These are phyloP conservation scores for Lycium barbarum DNA, from an alignment of 257 asterid species.

Conservation along the genomic window DNA sequence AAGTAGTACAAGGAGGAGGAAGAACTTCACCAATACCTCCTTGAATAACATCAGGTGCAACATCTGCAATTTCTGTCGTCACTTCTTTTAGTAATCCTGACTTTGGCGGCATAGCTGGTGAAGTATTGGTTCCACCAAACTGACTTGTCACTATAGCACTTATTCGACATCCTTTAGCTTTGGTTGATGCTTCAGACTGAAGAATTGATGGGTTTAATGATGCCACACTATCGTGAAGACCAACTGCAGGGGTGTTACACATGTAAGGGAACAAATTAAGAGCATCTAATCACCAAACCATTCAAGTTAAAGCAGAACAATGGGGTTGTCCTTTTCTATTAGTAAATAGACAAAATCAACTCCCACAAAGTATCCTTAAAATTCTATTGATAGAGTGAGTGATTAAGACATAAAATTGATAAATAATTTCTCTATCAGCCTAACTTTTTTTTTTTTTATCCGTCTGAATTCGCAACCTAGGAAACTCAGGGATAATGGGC, in stretches of 20 bases:
- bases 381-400: too few species aligned
- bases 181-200: neutral
- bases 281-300: too few species aligned
- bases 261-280: neutral
- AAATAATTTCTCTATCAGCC: too few species aligned
- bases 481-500: neutral
- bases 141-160: neutral
- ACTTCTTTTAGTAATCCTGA: neutral
- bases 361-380: too few species aligned
- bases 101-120: neutral
- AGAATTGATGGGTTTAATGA: neutral
- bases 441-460: too few species aligned
- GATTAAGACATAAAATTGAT: too few species aligned
- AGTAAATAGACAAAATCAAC: too few species aligned
- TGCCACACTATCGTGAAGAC: neutral
- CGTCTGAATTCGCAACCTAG: too few species aligned
- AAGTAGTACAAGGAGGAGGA: too few species aligned
- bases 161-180: neutral
- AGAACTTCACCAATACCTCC: neutral
- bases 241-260: neutral
- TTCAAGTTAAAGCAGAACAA: too few species aligned
- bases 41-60: too few species aligned
- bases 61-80: neutral
- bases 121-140: neutral
- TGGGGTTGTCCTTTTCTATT: too few species aligned